phyloP scores from a whole-genome alignment of 352 stramenopile species.

The Globisporangium yorkense region DNA sequence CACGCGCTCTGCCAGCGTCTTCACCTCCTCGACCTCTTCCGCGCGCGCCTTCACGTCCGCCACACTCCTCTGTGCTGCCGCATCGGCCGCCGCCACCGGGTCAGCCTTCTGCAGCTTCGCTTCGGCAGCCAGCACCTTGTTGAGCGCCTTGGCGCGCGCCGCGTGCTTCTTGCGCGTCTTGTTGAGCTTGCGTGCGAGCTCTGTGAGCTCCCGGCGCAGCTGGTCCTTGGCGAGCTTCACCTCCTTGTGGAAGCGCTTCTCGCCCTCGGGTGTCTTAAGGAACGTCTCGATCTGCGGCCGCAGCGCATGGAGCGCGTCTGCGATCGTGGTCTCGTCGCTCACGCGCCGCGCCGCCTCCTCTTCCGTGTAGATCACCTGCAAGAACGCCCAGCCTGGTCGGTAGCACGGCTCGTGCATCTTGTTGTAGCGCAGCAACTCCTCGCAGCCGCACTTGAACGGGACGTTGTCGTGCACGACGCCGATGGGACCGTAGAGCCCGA shows the following conservation, averaged over 20 bases:
- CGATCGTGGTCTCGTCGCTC: conserved; percentile 40
- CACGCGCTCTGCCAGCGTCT: conserved; percentile 34
- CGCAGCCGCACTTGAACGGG: conserved; percentile 70
- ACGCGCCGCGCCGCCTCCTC: conserved; percentile 48
- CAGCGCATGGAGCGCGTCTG: conserved; percentile 37
- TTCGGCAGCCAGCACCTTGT: conserved; percentile 15
- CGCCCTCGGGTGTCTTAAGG: conserved; percentile 41
- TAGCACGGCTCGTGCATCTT: conserved; percentile 70
- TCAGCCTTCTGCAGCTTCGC: conserved; percentile 17
- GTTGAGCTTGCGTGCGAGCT: conserved; percentile 34
- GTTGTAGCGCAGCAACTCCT: conserved; percentile 52
- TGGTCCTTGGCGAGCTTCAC: conserved; percentile 16
- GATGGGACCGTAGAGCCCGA: conserved; percentile 58
- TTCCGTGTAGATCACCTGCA: conserved; percentile 50
- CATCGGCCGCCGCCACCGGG: conserved; percentile 1
- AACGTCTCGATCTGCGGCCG: conserved; percentile 56
- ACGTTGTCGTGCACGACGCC: conserved; percentile 49
- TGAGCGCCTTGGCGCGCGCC: conserved; percentile 12
- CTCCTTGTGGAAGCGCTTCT: conserved; percentile 64
- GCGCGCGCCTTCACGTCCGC: conserved; percentile 30
- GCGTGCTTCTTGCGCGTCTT: conserved; percentile 23
- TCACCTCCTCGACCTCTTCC: conserved; percentile 29
- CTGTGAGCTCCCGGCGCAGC: conserved; percentile 20
- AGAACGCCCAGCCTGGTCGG: conserved; percentile 48
- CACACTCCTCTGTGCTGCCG: conserved; percentile 16